Base-by-base conservation (phyloP, 2,329 filamentous ascomycete genomes). In the Fonsecaea erecta region DNA sequence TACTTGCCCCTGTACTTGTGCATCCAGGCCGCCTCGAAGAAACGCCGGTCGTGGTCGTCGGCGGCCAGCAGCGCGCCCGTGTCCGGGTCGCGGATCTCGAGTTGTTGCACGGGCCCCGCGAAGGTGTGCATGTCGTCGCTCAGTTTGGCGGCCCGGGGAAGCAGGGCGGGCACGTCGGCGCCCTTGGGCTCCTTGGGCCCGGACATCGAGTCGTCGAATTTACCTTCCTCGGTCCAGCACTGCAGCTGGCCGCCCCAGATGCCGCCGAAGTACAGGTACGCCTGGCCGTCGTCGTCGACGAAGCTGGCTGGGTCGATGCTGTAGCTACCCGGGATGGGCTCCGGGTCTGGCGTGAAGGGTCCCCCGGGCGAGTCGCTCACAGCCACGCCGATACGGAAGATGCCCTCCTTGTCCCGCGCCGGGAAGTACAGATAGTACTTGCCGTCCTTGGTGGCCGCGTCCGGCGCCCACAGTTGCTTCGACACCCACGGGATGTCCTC, bases 21-120 rank as follows among this genome's bases (percentile, higher is more conserved):
- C 82, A 92, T 81, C 90, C 90, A 93, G 1, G 90, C 87, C 0
- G 90, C 90, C 78, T 93, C 90, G 75, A 93, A 93, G 82, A 93
- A 93, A 7, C 90, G 83, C 16, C 88, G 77, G 65, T 89, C 88
- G 74, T 93, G 90, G 75, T 93, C 89, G 71, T 88, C 84, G 9
- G 88, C 87, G 1, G 78, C 73, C 56, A 93, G 79, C 0, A 83
- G 86, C 73, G 84, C 75, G 5, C 86, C 85, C 3, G 83, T 84
- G 71, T 88, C 85, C 5, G 82, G 81, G 51, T 86, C 89, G 6
- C 91, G 79, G 70, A 93, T 90, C 21, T 81, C 76, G 1, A 92
- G 76, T 69, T 91, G 87, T 4, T 81, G 79, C 1, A 89, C 84
- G 1, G 81, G 78, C 1, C 60, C 63, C 1, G 81, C 78, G 72